Evolutionary conservation across 805 yeast genomes (phyloP).

Genomic region (Osmozyma mogii): DNA sequence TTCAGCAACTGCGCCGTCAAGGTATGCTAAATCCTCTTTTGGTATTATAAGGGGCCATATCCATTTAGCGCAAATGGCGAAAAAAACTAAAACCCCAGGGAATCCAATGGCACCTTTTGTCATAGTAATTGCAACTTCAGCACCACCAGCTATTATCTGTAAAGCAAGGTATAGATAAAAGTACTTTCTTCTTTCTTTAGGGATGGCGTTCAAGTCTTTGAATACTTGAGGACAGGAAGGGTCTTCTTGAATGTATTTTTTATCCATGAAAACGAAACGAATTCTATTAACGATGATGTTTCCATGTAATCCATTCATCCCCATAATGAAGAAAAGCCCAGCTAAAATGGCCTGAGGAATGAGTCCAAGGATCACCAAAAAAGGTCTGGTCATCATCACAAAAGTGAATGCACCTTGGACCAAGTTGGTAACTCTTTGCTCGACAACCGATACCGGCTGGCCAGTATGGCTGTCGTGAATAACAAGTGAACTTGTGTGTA

Average conservation of each 20-base stretch:
- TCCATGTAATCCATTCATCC: slow-evolving; percentile 64
- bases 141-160: slow-evolving; percentile 61
- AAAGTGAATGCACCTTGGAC: slow-evolving; percentile 77
- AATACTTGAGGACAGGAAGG: slow-evolving; percentile 30
- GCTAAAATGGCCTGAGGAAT: slow-evolving; percentile 92
- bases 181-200: slow-evolving; percentile 31
- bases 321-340: slow-evolving; percentile 92
- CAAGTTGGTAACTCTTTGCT: slow-evolving; percentile 81
- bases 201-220: slow-evolving; percentile 21
- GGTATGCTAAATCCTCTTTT: slow-evolving; percentile 43
- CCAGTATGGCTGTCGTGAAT: slow-evolving; percentile 38
- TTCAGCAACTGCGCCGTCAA: slow-evolving; percentile 64
- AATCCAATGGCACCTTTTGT: slow-evolving; percentile 92
- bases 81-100: slow-evolving; percentile 75
- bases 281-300: slow-evolving; percentile 60
- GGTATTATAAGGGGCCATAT: slow-evolving; percentile 60
- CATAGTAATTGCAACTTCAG: slow-evolving; percentile 78
- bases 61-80: slow-evolving; percentile 52
- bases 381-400: slow-evolving; percentile 86
- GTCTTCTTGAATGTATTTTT: slow-evolving; percentile 25
- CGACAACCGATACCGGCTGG: slow-evolving; percentile 56
- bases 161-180: slow-evolving; percentile 48
- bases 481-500: slow-evolving; percentile 76
- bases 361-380: slow-evolving; percentile 67
- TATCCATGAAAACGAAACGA: slow-evolving; percentile 55